Conservation (phyloP, 352 stramenopile species). For the Phytopythium helicoides region DNA sequence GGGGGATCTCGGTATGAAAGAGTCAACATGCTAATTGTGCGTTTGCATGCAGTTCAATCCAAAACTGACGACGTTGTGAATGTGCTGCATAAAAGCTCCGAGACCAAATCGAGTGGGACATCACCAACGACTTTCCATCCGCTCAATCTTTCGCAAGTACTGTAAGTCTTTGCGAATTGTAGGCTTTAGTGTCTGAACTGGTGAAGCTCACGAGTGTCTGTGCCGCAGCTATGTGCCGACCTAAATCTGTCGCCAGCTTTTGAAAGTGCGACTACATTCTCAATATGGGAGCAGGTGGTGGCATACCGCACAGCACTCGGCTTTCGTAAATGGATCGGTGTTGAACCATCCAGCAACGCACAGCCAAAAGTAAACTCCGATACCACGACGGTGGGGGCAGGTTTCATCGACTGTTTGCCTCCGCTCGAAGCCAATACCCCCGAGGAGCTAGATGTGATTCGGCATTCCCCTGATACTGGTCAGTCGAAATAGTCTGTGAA, state of each 20-base stretch:
- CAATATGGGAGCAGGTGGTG: constrained; percentile 68
- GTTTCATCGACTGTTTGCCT: constrained; percentile 56
- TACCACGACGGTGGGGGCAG: constrained; percentile 16
- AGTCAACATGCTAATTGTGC: not conserved
- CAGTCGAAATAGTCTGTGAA: not conserved
- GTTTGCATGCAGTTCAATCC: too few species aligned
- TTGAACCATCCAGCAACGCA: constrained; percentile 16
- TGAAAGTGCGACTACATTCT: constrained; percentile 65
- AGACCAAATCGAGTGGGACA: constrained; percentile 83
- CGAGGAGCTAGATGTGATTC: constrained; percentile 40
- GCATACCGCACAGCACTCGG: constrained; percentile 56
- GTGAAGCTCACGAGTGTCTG: too few species aligned
- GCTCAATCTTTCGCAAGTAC: constrained; percentile 51
- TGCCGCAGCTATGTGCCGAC: constrained; percentile 44
- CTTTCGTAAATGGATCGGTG: constrained; percentile 58
- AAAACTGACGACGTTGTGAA: too few species aligned
- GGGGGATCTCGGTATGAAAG: constrained; percentile 54
- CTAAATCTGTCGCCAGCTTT: constrained; percentile 53
- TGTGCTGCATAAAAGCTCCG: too few species aligned
- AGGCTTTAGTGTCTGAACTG: not conserved
- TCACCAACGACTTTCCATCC: constrained; percentile 44
- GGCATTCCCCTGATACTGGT: constrained; percentile 42
- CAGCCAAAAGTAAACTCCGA: constrained; percentile 13
- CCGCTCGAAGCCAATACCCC: constrained; percentile 14
- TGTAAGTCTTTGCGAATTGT: constrained; percentile 7